phyloP scores from a whole-genome alignment of 306 rosid genomes.

The Benincasa hispida region DNA sequence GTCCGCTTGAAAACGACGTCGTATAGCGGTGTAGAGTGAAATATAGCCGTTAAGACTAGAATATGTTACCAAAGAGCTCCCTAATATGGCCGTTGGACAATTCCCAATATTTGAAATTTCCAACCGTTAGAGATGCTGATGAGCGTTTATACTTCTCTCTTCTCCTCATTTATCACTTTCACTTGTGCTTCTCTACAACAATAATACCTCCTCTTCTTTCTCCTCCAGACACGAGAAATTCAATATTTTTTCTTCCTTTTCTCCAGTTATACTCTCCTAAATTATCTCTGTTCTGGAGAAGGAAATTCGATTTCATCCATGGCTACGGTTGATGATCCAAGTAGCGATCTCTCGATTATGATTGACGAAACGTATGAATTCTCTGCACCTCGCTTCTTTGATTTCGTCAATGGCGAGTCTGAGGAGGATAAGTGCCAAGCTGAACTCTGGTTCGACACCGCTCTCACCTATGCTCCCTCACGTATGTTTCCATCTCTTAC shows the following conservation, averaged over 20 bases:
- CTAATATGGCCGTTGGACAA: constrained; percentile 12
- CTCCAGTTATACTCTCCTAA: background rate
- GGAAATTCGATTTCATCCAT: constrained; percentile 23
- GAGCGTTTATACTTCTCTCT: background rate
- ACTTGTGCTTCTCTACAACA: constrained; percentile 2
- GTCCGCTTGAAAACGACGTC: background rate
- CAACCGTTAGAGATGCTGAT: constrained; percentile 22
- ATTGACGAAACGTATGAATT: constrained; percentile 72
- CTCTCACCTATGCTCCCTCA: constrained; percentile 73
- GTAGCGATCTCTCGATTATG: constrained; percentile 12
- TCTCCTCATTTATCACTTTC: background rate
- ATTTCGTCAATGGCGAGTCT: constrained; percentile 45
- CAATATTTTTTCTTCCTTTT: background rate
- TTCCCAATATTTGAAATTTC: constrained; percentile 19
- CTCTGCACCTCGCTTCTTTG: constrained; percentile 82
- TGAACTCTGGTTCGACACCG: constrained; percentile 87
- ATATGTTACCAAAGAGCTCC: background rate
- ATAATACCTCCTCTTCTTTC: background rate
- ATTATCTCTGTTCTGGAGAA: constrained; percentile 6
- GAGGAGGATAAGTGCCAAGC: constrained; percentile 39
- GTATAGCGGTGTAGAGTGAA: background rate
- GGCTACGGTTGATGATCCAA: constrained; percentile 38
- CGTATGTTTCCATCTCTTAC: constrained; percentile 34
- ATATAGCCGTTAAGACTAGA: constrained; percentile 27
- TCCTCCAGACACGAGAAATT: background rate